phyloP scores from a whole-genome alignment of 1,284 basidiomycete genomes.

The Vanrija humicola region DNA sequence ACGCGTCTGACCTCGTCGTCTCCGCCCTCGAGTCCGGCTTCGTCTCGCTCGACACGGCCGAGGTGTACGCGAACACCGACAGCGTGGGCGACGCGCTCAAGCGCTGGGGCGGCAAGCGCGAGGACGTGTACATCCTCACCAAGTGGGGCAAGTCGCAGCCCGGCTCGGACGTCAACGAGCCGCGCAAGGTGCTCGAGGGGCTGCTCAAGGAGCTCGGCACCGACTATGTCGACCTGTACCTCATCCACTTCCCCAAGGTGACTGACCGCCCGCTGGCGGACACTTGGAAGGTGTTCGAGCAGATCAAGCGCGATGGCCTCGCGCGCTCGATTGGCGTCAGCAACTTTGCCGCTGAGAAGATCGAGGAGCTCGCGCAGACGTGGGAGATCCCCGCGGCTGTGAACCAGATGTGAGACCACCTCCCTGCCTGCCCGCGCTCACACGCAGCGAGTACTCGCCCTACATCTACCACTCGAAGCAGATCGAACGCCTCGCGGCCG shows the following conservation, averaged over 20 bases:
- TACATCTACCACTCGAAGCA: constrained; percentile 62
- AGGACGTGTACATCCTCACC: constrained; percentile 57
- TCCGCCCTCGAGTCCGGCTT: constrained; percentile 37
- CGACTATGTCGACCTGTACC: constrained; percentile 62
- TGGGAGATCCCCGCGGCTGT: constrained; percentile 62
- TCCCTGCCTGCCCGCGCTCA: too few species aligned
- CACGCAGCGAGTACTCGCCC: constrained; percentile 71
- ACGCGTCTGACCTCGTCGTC: constrained; percentile 26
- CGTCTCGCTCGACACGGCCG: constrained; percentile 34
- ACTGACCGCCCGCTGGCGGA: constrained; percentile 22
- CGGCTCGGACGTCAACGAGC: constrained; percentile 20
- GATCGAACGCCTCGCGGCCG: constrained; percentile 55
- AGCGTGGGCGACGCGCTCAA: constrained; percentile 56
- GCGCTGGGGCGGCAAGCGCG: constrained; percentile 52
- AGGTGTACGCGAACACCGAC: constrained; percentile 52
- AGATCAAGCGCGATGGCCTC: constrained; percentile 61
- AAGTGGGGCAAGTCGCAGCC: constrained; percentile 38
- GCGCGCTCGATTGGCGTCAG: constrained; percentile 77
- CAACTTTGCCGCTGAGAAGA: constrained; percentile 67
- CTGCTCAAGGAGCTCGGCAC: constrained; percentile 52
- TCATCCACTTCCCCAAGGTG: constrained; percentile 62
- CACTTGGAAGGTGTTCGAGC: constrained; percentile 68
- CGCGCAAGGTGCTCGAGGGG: constrained; percentile 36
- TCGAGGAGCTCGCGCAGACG: constrained; percentile 60
- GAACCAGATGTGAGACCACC: constrained; percentile 76